Evolutionary conservation across 139 green algal species (phyloP), one percentile per base, ranked within the genome.

Genomic region (Auxenochlorella protothecoides): DNA sequence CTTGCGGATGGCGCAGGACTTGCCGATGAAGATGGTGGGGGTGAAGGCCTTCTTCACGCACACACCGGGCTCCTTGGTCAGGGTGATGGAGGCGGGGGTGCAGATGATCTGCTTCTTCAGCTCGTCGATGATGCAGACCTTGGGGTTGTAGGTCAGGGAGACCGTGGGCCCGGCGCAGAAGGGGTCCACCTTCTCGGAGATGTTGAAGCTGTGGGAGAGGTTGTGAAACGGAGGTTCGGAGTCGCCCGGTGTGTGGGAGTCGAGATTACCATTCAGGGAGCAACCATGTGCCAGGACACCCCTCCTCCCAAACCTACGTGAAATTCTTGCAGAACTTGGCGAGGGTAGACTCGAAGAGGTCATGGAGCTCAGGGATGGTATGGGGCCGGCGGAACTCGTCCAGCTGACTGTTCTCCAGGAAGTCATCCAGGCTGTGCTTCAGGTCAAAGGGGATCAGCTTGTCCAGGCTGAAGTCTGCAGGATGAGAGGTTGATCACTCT

Each of bases 31-130:
- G 5, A 4, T 27, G 56, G 55, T 67, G 63, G 67, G 63, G 55
- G 13, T 53, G 16, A 70, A 14, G 53, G 76, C 65, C 60, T 79
- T 79, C 68, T 78, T 62, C n/a, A 57, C 74, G 73, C 77, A 82
- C n/a, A n/a, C 63, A 15, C 72, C 72, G 65, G 77, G 77, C 69
- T 63, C 60, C 62, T 75, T 79, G 51, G 63, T 74, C 44, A 82
- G 69, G 55, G 79, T 73, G 15, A 82, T 62, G 63, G 70, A 74
- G 68, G 77, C 73, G 55, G 77, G 77, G 55, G 73, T 65, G 63
- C 77, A 82, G n/a, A 71, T 44, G 27, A 44, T 44, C 27, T 44
- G 59, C 59, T 79, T 69, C 55, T 55, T 73, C 4, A 55, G 53
- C 4, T n/a, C 3, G 13, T 82, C 57, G 12, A 82, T 59, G 14